Evolutionary conservation across 352 stramenopile genomes (phyloP).

Genomic region (Globisporangium nodosum): DNA sequence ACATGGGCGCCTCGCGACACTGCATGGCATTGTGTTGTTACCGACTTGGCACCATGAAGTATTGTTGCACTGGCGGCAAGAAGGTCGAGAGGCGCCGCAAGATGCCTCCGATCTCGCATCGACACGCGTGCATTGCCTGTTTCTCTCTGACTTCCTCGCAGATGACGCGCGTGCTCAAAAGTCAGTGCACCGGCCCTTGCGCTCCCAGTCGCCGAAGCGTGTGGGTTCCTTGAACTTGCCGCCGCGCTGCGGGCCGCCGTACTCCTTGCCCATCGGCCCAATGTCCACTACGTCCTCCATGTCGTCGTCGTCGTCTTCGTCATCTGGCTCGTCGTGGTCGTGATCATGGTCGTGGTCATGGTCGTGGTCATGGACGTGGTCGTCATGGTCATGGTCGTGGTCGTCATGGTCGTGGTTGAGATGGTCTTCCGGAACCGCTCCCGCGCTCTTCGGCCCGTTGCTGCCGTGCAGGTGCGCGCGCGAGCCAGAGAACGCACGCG

Average conservation of each 20-base stretch:
- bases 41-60: no score
- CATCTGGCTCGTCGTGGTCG: conserved; percentile 23
- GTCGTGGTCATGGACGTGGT: conserved; percentile 18
- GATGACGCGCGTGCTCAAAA: conserved; percentile 58
- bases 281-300: conserved; percentile 93
- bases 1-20: no score
- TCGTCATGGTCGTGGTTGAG: conserved; percentile 4
- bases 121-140: no score
- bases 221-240: conserved; percentile 94
- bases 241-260: conserved; percentile 90
- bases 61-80: no score
- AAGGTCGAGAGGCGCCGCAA: no score
- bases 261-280: conserved; percentile 87
- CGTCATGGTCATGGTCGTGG: conserved; percentile 18
- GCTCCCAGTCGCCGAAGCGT: conserved; percentile 97
- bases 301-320: conserved; percentile 61
- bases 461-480: conserved; percentile 20
- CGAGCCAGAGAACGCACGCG: conserved; percentile 25
- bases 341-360: conserved; percentile 18
- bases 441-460: conserved; percentile 2
- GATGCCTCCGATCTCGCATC: no score
- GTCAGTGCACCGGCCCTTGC: conserved; percentile 94
- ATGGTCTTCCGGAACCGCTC: not conserved
- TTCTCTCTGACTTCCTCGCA: no score
- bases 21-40: no score